Evolutionary conservation across 768 basidiomycete genomes (phyloP), one percentile per base, ranked within the genome.

Genomic region (Hirschioporus abietinus): DNA sequence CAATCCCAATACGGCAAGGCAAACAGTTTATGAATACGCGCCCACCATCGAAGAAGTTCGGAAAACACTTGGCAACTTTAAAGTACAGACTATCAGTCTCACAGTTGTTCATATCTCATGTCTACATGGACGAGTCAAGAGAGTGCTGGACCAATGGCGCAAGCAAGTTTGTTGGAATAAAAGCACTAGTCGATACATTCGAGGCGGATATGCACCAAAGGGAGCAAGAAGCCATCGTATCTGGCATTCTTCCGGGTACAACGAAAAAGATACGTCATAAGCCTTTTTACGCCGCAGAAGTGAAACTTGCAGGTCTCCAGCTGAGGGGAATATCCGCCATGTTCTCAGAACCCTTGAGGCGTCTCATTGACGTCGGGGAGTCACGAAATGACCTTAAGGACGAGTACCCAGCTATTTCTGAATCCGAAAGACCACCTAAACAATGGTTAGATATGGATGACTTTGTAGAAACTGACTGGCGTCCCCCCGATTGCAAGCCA

Each of bases 171-270:
- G 84, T 97, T 36, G 96, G 95, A 3, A 80, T 96, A 42, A 99
- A 98, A 75, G 92, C 87, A 20, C 83, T 88, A 72, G 85, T 96
- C 42, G 87, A 88, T 36, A 85, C 87, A 62, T 88, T 97, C 73
- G 88, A 91, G 69, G 93, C 91, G 60, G 96, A 98, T 73, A 84
- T 96, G 79, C 96, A 98, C 75, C 95, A 97, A 77, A 84, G 95
- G 63, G 90, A 91, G 68, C 91, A 95, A 78, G 93, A 96, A 78
- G 83, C 84, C 8, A 80, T 79, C 0, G 83, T 88, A 0, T 78
- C 82, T 8, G 87, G 88, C n/a, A 79, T 81, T 64, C 77, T 82
- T 62, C 81, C 87, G 7, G 78, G 85, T 25, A 82, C 84, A n/a
- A 82, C 81, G 23, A 88, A 88, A 72, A 80, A 83, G 4, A 78